Conservation (phyloP, 768 basidiomycete genomes). For the Trametes villosa region DNA sequence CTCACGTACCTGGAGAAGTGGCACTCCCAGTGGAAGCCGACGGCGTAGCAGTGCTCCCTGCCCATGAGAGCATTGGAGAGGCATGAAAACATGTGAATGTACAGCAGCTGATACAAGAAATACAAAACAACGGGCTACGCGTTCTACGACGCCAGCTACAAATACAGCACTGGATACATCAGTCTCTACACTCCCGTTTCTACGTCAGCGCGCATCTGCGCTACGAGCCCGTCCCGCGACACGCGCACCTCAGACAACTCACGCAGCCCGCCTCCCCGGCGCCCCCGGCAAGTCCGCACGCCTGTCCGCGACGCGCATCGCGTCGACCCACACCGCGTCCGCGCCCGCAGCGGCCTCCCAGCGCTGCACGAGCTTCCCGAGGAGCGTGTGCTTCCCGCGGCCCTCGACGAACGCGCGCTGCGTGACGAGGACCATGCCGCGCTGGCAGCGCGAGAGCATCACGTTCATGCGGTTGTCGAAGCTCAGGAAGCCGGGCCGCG, state of each 20-base stretch:
- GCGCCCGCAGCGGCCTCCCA: constrained; percentile 30
- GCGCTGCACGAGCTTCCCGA: constrained; percentile 42
- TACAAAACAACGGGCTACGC: too few species aligned
- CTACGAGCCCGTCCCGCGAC: too few species aligned
- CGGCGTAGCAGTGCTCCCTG: constrained; percentile 3
- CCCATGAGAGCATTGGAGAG: too few species aligned
- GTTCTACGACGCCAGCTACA: too few species aligned
- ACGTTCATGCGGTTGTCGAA: constrained; percentile 55
- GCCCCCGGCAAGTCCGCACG: constrained; percentile 4
- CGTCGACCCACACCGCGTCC: constrained; percentile 5
- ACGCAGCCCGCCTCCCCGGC: neutral
- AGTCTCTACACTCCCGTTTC: too few species aligned
- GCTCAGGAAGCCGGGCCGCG: constrained; percentile 49
- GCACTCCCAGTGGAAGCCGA: constrained; percentile 40
- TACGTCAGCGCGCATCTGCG: too few species aligned
- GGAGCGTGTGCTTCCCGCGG: constrained; percentile 40
- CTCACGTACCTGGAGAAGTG: constrained; percentile 58
- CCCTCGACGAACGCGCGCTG: constrained; percentile 44
- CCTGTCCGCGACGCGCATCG: constrained; percentile 6
- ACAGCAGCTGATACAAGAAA: too few species aligned
- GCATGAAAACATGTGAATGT: too few species aligned
- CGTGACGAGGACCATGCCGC: constrained; percentile 53
- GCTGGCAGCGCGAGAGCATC: constrained; percentile 48
- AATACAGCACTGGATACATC: too few species aligned
- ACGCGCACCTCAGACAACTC: neutral